These are phyloP conservation scores for Phascolomyces articulosus DNA, from an alignment of 371 early-diverging fungal species.

Conservation along the genomic window DNA sequence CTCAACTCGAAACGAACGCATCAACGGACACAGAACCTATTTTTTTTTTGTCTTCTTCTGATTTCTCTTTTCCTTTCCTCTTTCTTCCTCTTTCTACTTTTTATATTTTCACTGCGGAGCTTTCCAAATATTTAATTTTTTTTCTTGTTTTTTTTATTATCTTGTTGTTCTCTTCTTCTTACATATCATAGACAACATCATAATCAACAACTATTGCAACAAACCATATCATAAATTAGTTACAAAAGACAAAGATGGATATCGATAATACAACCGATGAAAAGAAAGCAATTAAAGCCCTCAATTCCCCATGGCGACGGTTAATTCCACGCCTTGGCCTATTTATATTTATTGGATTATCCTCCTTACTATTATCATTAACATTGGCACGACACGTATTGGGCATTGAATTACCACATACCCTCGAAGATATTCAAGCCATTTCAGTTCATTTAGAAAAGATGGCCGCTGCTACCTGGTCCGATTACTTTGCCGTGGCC, in stretches of 20 bases:
- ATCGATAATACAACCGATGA: neutral
- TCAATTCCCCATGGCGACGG: constrained; percentile 10
- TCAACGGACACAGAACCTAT: too few species aligned
- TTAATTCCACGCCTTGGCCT: constrained; percentile 31
- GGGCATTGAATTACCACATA: constrained; percentile 42
- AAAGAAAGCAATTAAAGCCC: neutral
- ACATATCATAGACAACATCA: neutral
- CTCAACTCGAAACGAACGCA: too few species aligned
- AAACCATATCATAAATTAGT: too few species aligned
- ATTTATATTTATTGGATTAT: constrained; percentile 35
- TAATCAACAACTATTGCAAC: too few species aligned
- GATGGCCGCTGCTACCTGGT: constrained; percentile 33
- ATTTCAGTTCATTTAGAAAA: constrained; percentile 41
- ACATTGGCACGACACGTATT: constrained; percentile 39
- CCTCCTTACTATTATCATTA: constrained; percentile 37
- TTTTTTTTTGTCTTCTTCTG: too few species aligned
- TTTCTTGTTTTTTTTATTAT: neutral
- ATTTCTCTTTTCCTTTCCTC: neutral
- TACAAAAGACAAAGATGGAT: neutral
- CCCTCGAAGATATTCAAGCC: constrained; percentile 39
- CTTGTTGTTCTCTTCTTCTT: neutral
- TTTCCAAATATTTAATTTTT: neutral
- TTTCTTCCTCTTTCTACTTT: neutral
- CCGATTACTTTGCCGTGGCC: constrained; percentile 34
- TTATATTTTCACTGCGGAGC: neutral